A percentile compares a stretch with the other conserved stretches of the same genome.
phyloP scores from a whole-genome alignment of 306 rosid genomes.

The Fragaria vesca region DNA sequence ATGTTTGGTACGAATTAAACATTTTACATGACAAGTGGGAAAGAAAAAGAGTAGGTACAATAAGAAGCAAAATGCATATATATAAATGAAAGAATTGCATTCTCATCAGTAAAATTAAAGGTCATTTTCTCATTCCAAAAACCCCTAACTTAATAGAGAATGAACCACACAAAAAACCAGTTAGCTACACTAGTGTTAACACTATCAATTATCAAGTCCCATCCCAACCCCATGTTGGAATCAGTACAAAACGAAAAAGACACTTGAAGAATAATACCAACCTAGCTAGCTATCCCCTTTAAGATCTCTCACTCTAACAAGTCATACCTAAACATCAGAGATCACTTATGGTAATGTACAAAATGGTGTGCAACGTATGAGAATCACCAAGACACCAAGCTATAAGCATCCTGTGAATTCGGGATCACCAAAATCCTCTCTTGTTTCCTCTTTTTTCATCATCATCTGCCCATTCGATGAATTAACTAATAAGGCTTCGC shows the following conservation, averaged over 20 bases:
- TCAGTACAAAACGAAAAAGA: conserved; percentile 23
- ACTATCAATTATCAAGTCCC: conserved; percentile 12
- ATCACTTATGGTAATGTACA: conserved; percentile 44
- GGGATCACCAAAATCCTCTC: background rate
- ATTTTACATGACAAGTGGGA: background rate
- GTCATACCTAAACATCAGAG: conserved; percentile 51
- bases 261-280: conserved; percentile 30
- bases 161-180: conserved; percentile 4
- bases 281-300: background rate
- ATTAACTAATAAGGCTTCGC: background rate
- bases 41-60: conserved; percentile 7
- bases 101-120: background rate
- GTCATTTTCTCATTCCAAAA: conserved; percentile 7
- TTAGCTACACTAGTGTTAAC: conserved; percentile 13
- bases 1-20: conserved; percentile 1
- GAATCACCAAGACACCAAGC: conserved; percentile 20
- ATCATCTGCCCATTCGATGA: background rate
- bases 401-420: conserved; percentile 5
- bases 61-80: background rate
- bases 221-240: conserved; percentile 8
- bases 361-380: conserved; percentile 28
- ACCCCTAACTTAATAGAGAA: conserved; percentile 15
- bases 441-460: conserved; percentile 12
- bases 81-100: background rate
- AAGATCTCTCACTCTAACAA: conserved; percentile 11